Percentiles rank a stretch among this genome's conserved stretches.
Conservation (phyloP, 176 grass and related monocot genomes). For the Hordeum vulgare region MorexV3_pseudomolecules_assembly NC_058522.1:582485865-582486364, state of each 20-base stretch:
- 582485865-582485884: background rate
- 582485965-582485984: background rate
- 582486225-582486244: background rate
- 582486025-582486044: background rate
- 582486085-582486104: background rate
- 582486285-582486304: background rate
- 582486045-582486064: background rate
- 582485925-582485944: slow-evolving; percentile 17
- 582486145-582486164: slow-evolving; percentile 20
- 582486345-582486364: too few relatives aligned
- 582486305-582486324: background rate
- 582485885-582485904: slow-evolving; percentile 9
- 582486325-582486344: too few relatives aligned
- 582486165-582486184: slow-evolving; percentile 16
- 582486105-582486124: slow-evolving; percentile 35
- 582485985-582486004: background rate
- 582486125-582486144: slow-evolving; percentile 68
- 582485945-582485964: slow-evolving; percentile 33
- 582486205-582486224: background rate
- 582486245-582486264: background rate
- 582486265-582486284: background rate
- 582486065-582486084: background rate
- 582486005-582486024: background rate
- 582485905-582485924: background rate
- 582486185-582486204: slow-evolving; percentile 11